These are phyloP conservation scores for Hamigera avellanea DNA, from an alignment of 495 filamentous ascomycete genomes.

Conservation along the genomic window DNA sequence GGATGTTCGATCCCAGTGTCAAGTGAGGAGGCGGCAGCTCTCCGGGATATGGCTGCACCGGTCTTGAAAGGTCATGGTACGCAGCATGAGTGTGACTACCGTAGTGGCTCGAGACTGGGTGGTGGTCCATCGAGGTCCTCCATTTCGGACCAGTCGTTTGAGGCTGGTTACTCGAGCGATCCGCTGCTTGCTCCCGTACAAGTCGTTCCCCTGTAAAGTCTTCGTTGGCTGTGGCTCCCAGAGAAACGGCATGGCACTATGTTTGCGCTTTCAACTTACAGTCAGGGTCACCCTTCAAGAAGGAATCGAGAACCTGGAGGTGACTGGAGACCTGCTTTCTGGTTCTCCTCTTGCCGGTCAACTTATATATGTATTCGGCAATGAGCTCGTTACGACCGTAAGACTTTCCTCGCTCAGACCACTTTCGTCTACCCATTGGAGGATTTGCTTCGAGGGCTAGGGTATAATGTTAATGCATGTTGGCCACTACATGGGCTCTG, in stretches of 20 bases:
- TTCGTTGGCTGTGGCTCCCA: neutral
- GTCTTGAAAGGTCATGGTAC: constrained; percentile 24
- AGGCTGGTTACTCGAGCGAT: constrained; percentile 24
- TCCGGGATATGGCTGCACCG: constrained; percentile 22
- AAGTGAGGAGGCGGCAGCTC: constrained; percentile 29
- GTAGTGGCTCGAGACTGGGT: constrained; percentile 25
- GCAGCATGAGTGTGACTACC: constrained; percentile 13
- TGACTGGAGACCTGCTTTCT: constrained; percentile 95
- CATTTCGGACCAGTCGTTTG: constrained; percentile 25
- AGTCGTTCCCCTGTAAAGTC: constrained; percentile 26
- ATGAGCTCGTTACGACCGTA: constrained; percentile 90
- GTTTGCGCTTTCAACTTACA: constrained; percentile 16
- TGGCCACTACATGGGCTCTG: no score
- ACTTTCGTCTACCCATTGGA: constrained; percentile 72
- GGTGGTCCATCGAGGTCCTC: constrained; percentile 28
- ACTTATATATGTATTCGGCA: constrained; percentile 62
- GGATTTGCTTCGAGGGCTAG: constrained; percentile 71
- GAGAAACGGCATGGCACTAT: no score
- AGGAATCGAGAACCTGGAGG: constrained; percentile 88
- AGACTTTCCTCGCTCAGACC: constrained; percentile 55
- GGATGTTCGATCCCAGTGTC: constrained; percentile 24
- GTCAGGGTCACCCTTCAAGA: constrained; percentile 51
- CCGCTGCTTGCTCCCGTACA: constrained; percentile 28
- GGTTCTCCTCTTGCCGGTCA: constrained; percentile 51
- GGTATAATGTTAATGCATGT: constrained; percentile 1